Evolutionary conservation across 1,284 basidiomycete species (phyloP).

Genomic region (Marasmius sp.): DNA sequence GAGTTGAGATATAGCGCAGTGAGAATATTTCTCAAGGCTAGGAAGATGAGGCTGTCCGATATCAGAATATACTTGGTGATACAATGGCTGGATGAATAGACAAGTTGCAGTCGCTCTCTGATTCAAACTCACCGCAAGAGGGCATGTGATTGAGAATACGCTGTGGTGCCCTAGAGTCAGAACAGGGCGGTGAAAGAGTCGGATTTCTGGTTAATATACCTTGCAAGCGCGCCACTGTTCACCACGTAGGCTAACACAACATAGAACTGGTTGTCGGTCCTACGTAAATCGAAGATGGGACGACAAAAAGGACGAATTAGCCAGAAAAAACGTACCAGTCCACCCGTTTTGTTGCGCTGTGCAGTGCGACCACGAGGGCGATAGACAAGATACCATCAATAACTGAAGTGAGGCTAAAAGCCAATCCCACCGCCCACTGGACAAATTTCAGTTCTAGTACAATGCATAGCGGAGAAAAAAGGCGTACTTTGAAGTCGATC

Average conservation of each 20-base stretch:
- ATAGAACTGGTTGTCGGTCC: background rate
- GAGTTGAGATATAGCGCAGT: background rate
- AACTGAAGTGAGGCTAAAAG: background rate
- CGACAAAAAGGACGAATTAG: too few species aligned
- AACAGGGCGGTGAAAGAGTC: background rate
- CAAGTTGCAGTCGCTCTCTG: background rate
- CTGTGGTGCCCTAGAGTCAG: background rate
- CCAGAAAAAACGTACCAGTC: background rate
- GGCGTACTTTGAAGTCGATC: background rate
- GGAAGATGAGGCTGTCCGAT: background rate
- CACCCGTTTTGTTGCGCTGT: background rate
- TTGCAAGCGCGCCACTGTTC: background rate
- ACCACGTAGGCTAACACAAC: background rate
- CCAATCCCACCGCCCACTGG: background rate
- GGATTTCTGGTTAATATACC: background rate
- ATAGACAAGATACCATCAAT: background rate
- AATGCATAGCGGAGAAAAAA: background rate
- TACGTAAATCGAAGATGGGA: background rate
- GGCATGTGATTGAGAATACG: background rate
- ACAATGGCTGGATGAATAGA: background rate
- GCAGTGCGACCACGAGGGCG: background rate
- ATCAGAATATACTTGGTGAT: background rate
- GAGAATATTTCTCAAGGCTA: background rate
- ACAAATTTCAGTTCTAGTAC: background rate
- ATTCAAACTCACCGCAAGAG: background rate